These are phyloP conservation scores for Beta vulgaris DNA, from an alignment of 148 eudicot species.

Conservation along the genomic window DNA sequence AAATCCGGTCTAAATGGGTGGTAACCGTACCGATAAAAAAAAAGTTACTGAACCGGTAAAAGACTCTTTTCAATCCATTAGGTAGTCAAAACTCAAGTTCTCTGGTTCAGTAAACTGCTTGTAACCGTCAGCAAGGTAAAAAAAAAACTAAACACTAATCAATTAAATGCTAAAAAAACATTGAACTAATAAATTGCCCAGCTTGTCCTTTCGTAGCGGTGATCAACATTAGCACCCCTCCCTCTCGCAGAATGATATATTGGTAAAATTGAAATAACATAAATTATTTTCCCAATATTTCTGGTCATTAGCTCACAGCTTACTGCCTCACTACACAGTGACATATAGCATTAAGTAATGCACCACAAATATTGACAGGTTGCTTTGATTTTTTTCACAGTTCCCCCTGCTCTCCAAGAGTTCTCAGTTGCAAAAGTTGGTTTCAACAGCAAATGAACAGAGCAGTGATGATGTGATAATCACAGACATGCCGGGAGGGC, in stretches of 20 bases:
- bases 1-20: too few species aligned
- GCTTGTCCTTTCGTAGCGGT: background rate
- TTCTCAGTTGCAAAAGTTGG: slow-evolving; percentile 59
- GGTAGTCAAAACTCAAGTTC: background rate
- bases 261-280: background rate
- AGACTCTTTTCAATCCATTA: too few species aligned
- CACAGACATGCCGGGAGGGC: slow-evolving; percentile 87
- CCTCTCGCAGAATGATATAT: background rate
- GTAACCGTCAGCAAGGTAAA: background rate
- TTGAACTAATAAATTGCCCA: background rate
- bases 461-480: slow-evolving; percentile 57
- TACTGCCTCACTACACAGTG: background rate
- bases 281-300: background rate
- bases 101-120: background rate
- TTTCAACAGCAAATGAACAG: slow-evolving; percentile 44
- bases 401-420: slow-evolving; percentile 88
- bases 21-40: too few species aligned
- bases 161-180: background rate
- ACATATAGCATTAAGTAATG: background rate
- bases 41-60: too few species aligned
- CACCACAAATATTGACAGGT: background rate
- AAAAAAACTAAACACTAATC: too few species aligned
- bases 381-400: slow-evolving; percentile 39
- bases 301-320: background rate
- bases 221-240: background rate